A percentile compares a stretch with the other conserved stretches of the same genome.
phyloP scores from a whole-genome alignment of 495 filamentous ascomycete genomes.

The Tuber indicum region DNA sequence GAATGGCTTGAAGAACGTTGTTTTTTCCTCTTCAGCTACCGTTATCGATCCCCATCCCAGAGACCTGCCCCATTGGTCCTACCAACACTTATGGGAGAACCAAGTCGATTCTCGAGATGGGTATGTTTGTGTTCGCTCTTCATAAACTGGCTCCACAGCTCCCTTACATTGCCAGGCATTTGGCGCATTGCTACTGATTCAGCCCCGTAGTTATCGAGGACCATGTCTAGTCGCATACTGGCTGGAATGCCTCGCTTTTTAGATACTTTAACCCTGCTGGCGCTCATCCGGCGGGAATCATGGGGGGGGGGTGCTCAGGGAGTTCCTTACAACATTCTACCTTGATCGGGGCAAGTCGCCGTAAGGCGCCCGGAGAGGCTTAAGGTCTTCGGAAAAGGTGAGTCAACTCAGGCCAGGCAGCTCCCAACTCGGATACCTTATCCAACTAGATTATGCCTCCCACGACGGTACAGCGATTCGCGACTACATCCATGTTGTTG shows the following conservation, averaged over 20 bases:
- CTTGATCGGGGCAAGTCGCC: slow-evolving; percentile 88
- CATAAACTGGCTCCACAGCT: neutral
- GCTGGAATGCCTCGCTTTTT: slow-evolving; percentile 89
- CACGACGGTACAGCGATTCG: slow-evolving; percentile 71
- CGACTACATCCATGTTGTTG: slow-evolving; percentile 77
- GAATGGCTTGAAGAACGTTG: slow-evolving; percentile 89
- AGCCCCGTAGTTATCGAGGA: slow-evolving; percentile 66
- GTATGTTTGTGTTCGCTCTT: slow-evolving; percentile 13
- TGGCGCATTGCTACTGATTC: neutral
- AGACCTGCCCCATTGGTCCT: slow-evolving; percentile 88
- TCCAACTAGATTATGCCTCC: slow-evolving; percentile 66
- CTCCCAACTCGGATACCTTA: neutral
- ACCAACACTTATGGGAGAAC: slow-evolving; percentile 97
- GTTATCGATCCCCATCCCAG: slow-evolving; percentile 99
- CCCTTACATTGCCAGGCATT: neutral
- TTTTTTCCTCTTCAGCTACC: slow-evolving; percentile 94
- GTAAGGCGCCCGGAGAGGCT: slow-evolving; percentile 92
- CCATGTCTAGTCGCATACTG: slow-evolving; percentile 77
- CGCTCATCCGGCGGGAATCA: slow-evolving; percentile 89
- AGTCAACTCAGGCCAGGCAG: slow-evolving; percentile 31
- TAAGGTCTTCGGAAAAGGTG: slow-evolving; percentile 89
- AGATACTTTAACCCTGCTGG: slow-evolving; percentile 98
- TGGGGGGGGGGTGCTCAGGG: slow-evolving; percentile 98
- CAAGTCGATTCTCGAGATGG: slow-evolving; percentile 77
- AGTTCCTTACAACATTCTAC: slow-evolving; percentile 91